Evolutionary conservation across 768 basidiomycete genomes (phyloP).

Genomic region (Melanogaster broomeanus): DNA sequence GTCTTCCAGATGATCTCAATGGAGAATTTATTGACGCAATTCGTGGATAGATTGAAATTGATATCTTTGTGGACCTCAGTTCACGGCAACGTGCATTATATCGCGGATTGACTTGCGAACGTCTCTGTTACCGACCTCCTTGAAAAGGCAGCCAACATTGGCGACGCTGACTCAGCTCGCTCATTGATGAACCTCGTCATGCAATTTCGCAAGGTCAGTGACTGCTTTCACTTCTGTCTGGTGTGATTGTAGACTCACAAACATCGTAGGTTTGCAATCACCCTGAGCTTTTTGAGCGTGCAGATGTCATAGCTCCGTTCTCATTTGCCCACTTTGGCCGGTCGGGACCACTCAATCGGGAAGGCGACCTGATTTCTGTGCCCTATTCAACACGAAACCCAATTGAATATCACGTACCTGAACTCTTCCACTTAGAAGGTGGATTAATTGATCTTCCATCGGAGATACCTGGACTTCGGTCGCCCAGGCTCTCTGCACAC

Average conservation of each 20-base stretch:
- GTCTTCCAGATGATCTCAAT: slow-evolving; percentile 41
- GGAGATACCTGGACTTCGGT: slow-evolving; percentile 47
- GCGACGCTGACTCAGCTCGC: slow-evolving; percentile 88
- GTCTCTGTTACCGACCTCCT: slow-evolving; percentile 94
- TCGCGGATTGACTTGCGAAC: slow-evolving; percentile 83
- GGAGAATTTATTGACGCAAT: slow-evolving; percentile 84
- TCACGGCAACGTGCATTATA: slow-evolving; percentile 91
- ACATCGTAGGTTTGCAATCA: slow-evolving; percentile 87
- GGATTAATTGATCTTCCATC: slow-evolving; percentile 68
- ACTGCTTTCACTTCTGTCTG: neutral
- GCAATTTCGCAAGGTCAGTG: slow-evolving; percentile 93
- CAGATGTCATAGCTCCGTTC: slow-evolving; percentile 92
- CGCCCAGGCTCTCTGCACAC: slow-evolving; percentile 55
- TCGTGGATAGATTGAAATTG: slow-evolving; percentile 86
- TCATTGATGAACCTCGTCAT: slow-evolving; percentile 99
- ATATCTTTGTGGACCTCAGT: slow-evolving; percentile 92
- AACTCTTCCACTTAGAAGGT: slow-evolving; percentile 75
- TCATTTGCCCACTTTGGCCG: slow-evolving; percentile 84
- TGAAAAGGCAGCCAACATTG: slow-evolving; percentile 88
- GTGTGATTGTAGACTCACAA: slow-evolving; percentile 5
- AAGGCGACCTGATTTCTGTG: slow-evolving; percentile 80
- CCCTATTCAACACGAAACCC: slow-evolving; percentile 89
- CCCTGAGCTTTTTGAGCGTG: slow-evolving; percentile 96
- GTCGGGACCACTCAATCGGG: slow-evolving; percentile 79
- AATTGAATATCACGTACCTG: slow-evolving; percentile 77